Percentiles rank a stretch among this genome's conserved stretches.
Evolutionary conservation across 148 eudicot species (phyloP).

Genomic region (Diospyros lotus): DNA sequence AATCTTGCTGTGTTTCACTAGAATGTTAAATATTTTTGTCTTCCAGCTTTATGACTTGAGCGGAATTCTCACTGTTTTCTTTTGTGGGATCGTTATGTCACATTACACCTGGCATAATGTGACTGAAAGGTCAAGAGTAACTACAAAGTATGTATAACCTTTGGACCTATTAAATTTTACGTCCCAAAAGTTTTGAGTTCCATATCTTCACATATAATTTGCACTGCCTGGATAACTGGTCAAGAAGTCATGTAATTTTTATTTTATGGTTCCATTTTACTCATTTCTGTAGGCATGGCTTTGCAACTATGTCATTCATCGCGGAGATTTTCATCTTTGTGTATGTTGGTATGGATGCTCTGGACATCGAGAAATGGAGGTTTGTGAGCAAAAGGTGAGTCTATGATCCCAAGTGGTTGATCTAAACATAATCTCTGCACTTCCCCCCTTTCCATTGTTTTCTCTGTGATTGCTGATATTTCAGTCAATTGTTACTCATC

Average conservation of each 20-base stretch:
- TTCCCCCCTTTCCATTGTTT: neutral
- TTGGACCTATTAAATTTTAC: neutral
- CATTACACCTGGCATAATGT: constrained; percentile 67
- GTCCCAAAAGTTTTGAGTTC: neutral
- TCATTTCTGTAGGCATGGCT: constrained; percentile 36
- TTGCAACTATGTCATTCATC: constrained; percentile 53
- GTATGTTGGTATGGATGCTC: constrained; percentile 61
- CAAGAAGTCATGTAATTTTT: neutral
- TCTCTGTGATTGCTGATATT: neutral
- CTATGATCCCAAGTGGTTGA: neutral
- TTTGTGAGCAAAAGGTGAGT: constrained; percentile 46
- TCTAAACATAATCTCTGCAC: neutral
- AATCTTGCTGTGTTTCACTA: neutral
- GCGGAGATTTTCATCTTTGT: constrained; percentile 50
- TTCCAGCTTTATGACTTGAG: constrained; percentile 50
- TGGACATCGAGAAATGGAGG: constrained; percentile 64
- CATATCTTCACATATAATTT: neutral
- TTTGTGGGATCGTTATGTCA: constrained; percentile 65
- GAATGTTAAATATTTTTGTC: constrained; percentile 5
- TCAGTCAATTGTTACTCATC: neutral
- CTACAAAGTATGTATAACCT: constrained; percentile 38
- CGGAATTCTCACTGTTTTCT: constrained; percentile 59
- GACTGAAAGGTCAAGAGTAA: constrained; percentile 46
- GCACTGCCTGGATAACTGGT: neutral
- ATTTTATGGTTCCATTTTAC: neutral